Evolutionary conservation across 495 filamentous ascomycete genomes (phyloP), one percentile per base, ranked within the genome.

Genomic region (Aspergillus taichungensis): DNA sequence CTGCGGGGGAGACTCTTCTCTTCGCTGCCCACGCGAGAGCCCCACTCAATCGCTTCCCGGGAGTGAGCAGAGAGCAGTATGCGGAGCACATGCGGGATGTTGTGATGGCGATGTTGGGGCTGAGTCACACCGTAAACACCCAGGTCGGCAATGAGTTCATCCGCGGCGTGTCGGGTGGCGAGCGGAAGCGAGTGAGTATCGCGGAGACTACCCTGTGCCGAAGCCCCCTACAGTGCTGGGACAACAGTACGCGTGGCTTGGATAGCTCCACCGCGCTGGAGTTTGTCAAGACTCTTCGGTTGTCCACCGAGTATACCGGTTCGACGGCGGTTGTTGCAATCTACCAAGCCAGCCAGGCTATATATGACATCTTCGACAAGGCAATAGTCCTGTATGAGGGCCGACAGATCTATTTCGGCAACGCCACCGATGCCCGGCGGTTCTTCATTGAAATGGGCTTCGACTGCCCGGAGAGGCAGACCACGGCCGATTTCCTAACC

Each of bases 201-300:
- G 81, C 85, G 3, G 87, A 92, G 52, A 70, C 68, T 14, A 74
- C 76, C 6, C 65, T 88, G 14, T 81, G 78, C 35, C 73, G 74
- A 6, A 76, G 76, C 14, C 80, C 83, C 0, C 61, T 94, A 9
- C 83, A 87, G 53, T 88, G 85, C 67, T 94, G 87, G 87, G 87
- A 92, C 54, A 70, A 68, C 43, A 85, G 78, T 47, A 91, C 87
- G 6, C 72, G 87, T 61, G 87, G 87, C 49, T 60, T 94, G 18
- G 87, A 94, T 56, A 83, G 78, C 45, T 81, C 84, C 46, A 91
- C 83, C 24, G 87, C 87, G 33, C 63, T 91, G n/a, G 83, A 90
- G 55, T 94, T 90, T 42, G 77, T 79, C 47, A 81, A 76, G 59
- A 83, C 78, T 4, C 57, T 94, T 13, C 73, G 79, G 30, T 59